Evolutionary conservation across 345 rosid species (phyloP), one percentile per base, ranked within the genome.

Genomic region (Salix koriyanagi): DNA sequence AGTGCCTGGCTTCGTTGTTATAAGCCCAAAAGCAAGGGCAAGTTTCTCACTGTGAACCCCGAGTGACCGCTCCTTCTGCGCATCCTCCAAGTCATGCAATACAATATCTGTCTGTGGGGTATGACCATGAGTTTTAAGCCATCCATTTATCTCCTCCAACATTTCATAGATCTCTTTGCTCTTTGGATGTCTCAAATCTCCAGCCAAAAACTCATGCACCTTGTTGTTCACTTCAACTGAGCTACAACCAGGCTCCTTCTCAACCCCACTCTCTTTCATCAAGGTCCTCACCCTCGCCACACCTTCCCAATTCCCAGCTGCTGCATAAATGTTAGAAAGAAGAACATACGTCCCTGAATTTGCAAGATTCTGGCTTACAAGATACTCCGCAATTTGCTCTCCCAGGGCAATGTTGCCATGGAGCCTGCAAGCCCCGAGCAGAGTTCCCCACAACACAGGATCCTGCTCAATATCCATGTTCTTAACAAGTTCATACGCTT

Each of bases 31-130:
- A 16, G 94, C 92, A 67, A 90, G 75, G 1, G 97, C 90, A 3
- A 90, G 89, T 75, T 90, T 93, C 84, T 91, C 92, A 41, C 97
- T 90, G 50, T 89, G 94, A 69, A 89, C 94, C 84, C 83, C 81
- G 28, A 94, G 91, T 8, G 89, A 85, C 62, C 73, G 88, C 75
- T 86, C 87, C 72, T 87, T 91, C 68, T 88, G 85, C 12, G 8
- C 71, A 9, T 86, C 90, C 54, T 71, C 89, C 0, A 90, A 71
- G 78, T 91, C 90, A 0, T 89, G 91, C 19, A 89, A 79, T 44
- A 94, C 94, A 6, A 25, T 72, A 5, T 87, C 86, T 6, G 86
- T 87, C 77, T 76, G 82, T 1, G 86, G 86, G 39, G 18, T 44
- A 75, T 90, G 84, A 34, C 85, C 84, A 60, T 73, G 76, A 44